Evolutionary conservation across 192 early-diverging fungal genomes (phyloP).

Genomic region (Pilobolus umbonatus): DNA sequence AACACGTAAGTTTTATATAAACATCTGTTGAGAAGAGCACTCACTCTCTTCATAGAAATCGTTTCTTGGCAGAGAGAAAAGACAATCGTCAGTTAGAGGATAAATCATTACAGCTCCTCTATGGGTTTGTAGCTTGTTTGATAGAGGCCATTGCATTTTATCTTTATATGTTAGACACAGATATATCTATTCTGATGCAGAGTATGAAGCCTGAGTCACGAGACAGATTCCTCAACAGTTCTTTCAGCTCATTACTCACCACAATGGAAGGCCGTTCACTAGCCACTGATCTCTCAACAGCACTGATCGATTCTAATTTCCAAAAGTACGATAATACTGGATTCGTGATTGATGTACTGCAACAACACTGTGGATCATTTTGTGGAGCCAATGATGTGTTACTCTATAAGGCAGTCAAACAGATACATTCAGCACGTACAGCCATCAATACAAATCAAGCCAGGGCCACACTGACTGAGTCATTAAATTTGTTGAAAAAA

Average conservation of each 20-base stretch:
- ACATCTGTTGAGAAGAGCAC: neutral
- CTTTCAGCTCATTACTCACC: neutral
- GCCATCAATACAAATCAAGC: neutral
- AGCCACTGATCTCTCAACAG: neutral
- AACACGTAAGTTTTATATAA: neutral
- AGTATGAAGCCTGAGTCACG: neutral
- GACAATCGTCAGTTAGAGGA: neutral
- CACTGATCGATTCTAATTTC: neutral
- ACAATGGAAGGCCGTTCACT: conserved; percentile 2
- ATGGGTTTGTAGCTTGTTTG: conserved; percentile 1
- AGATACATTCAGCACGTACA: neutral
- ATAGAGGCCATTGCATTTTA: neutral
- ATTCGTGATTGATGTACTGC: conserved; percentile 3
- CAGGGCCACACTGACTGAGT: neutral
- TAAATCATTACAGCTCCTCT: neutral
- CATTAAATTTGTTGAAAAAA: neutral
- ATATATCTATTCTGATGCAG: neutral
- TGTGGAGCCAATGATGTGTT: conserved; percentile 3
- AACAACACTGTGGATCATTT: neutral
- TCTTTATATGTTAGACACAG: conserved; percentile 3
- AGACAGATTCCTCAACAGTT: neutral
- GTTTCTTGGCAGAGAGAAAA: too few relatives aligned
- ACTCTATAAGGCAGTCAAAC: neutral
- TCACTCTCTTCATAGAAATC: neutral
- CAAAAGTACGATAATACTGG: neutral